Base-by-base conservation (phyloP, 2,329 filamentous ascomycete genomes). In the Ascochyta koolunga region DNA sequence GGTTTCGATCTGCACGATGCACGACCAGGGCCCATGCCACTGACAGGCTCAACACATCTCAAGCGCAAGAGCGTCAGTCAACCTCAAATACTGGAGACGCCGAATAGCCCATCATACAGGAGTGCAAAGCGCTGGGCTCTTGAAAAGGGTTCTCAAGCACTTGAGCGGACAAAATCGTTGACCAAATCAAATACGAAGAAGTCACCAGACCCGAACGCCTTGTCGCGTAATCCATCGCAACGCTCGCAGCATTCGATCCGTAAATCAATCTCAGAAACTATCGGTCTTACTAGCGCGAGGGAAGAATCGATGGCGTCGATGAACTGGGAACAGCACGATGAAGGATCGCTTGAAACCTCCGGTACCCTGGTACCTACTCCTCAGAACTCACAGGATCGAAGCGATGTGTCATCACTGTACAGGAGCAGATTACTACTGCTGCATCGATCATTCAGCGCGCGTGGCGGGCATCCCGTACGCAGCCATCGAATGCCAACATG, bases 401-500 rank as follows among this genome's bases (percentile, higher is more conserved):
- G 56, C 24, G 66, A 70, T 37, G 53, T 58, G 4, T 66, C 61
- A 6, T 66, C 65, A 9, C 38, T 67, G 9, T 64, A 63, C 32
- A 65, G 58, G 68, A 73, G 22, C 62, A 62, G 6, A 48, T 70
- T 2, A 46, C 57, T 1, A 62, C 62, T n/a, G 71, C 73, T 32
- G 72, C 73, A 36, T 69, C 61, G 15, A 65, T 61, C 10, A 76
- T 75, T 10, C 71, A 74, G 44, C 69, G 70, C 13, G 69, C 73
- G 21, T 75, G 71, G 72, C 58, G 72, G n/a, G 63, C 64, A 22
- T 62, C 62, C 19, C 62, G 63, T 15, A 43, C 55, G n/a, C 64
- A 67, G 27, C 58, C 63, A n/a, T 55, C 58, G 44, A 56, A 41
- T 58, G 43, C 45, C 45, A 47, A 61, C 5, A 40, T 65, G 47